Evolutionary conservation across 169 alveolate genomes (phyloP).

Genomic region (Besnoitia besnoiti): DNA sequence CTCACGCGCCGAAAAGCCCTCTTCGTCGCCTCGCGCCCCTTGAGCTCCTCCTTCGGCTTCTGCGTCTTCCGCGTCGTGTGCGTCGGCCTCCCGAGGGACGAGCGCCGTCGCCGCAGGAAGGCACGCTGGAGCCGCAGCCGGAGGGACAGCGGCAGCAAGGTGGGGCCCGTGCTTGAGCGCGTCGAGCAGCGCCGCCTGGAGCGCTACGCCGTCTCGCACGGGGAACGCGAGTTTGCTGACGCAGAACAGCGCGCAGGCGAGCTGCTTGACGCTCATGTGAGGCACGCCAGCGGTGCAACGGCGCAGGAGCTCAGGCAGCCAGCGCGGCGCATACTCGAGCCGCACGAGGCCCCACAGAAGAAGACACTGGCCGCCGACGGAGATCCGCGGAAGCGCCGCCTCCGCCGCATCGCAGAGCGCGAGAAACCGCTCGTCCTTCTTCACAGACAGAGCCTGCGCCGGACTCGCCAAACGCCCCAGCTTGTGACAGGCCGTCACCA

Average conservation of each 20-base stretch:
- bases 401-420: constrained; percentile 47
- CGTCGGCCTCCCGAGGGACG: background rate
- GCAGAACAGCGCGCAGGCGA: constrained; percentile 52
- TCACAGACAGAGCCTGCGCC: background rate
- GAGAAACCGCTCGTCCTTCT: constrained; percentile 42
- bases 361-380: constrained; percentile 38
- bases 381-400: constrained; percentile 32
- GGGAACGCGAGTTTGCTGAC: constrained; percentile 41
- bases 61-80: background rate
- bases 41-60: background rate
- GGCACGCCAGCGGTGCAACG: constrained; percentile 31
- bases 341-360: constrained; percentile 61
- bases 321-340: constrained; percentile 45
- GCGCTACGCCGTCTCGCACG: constrained; percentile 45
- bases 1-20: background rate
- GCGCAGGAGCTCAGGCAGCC: constrained; percentile 66
- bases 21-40: background rate
- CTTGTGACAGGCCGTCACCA: constrained; percentile 53
- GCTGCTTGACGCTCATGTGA: constrained; percentile 49
- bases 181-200: constrained; percentile 38
- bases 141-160: background rate
- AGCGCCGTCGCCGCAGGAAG: background rate
- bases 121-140: background rate
- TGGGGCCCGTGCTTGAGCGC: constrained; percentile 26
- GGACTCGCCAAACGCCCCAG: constrained; percentile 59